A percentile compares a stretch with the other conserved stretches of the same genome.
These are phyloP conservation scores for Alternaria postmessia DNA, from an alignment of 2,329 filamentous ascomycete species.

Conservation along the genomic window DNA sequence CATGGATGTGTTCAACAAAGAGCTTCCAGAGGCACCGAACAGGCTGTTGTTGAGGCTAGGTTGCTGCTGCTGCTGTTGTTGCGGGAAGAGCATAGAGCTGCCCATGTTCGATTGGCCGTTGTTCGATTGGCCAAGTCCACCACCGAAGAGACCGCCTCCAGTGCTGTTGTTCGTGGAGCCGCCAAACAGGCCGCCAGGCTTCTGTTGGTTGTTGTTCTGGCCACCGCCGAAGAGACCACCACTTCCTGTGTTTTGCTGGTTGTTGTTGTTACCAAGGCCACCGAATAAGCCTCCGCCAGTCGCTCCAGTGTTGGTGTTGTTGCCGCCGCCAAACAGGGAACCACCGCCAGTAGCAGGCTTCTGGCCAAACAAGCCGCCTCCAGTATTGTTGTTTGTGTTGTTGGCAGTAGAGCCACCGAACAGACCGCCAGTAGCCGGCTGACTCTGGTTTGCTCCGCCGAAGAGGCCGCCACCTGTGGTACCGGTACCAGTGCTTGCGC, in stretches of 20 bases:
- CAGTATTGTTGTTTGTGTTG: constrained; percentile 40
- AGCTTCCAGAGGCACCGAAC: constrained; percentile 63
- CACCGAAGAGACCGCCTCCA: constrained; percentile 59
- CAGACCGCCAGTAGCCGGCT: constrained; percentile 45
- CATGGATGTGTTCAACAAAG: constrained; percentile 58
- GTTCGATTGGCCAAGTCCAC: constrained; percentile 48
- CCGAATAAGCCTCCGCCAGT: constrained; percentile 48
- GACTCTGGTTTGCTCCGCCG: constrained; percentile 48
- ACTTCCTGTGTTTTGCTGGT: constrained; percentile 42
- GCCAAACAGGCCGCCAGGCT: constrained; percentile 55
- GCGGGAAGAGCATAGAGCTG: constrained; percentile 54
- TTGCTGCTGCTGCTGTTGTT: constrained; percentile 55
- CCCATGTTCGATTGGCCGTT: constrained; percentile 50
- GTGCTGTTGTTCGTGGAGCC: constrained; percentile 51
- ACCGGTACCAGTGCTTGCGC: constrained; percentile 34
- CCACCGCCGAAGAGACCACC: constrained; percentile 50
- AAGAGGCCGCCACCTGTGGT: constrained; percentile 61
- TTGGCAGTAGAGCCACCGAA: constrained; percentile 61
- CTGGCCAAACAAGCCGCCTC: constrained; percentile 53
- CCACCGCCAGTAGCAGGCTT: constrained; percentile 33
- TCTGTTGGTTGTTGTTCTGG: constrained; percentile 54
- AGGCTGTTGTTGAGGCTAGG: constrained; percentile 54
- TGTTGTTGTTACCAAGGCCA: constrained; percentile 40
- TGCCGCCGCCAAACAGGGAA: constrained; percentile 43
- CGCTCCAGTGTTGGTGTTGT: constrained; percentile 24